Conservation (phyloP, 805 yeast genomes). For the Yamadazyma sp. region DNA sequence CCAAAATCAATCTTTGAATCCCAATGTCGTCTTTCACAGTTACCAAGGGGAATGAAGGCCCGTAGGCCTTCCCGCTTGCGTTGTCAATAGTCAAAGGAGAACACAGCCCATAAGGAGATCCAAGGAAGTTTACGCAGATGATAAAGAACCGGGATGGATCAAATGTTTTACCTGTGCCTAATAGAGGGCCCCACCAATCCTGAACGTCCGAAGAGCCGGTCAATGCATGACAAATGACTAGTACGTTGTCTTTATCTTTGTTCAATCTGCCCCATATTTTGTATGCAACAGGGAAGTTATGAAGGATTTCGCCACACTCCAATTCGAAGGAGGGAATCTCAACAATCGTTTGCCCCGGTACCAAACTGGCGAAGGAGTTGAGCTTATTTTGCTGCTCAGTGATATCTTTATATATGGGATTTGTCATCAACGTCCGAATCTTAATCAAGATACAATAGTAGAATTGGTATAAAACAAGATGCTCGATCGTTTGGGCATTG, state of each 20-base stretch:
- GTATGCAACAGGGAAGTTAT: conserved; percentile 86
- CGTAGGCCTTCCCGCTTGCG: conserved; percentile 73
- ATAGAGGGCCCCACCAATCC: conserved; percentile 98
- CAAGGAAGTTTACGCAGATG: conserved; percentile 87
- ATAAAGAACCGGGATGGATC: conserved; percentile 88
- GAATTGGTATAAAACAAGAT: conserved; percentile 18
- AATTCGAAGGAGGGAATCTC: conserved; percentile 71
- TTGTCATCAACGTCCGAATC: too few relatives aligned
- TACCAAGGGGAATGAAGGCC: conserved; percentile 92
- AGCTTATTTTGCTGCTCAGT: conserved; percentile 46
- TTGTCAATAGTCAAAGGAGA: conserved; percentile 85
- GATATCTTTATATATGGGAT: conserved; percentile 35
- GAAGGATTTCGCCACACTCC: conserved; percentile 77
- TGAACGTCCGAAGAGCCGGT: conserved; percentile 94
- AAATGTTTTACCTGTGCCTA: conserved; percentile 83
- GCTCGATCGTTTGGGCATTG: conserved; percentile 18
- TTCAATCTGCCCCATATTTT: conserved; percentile 93
- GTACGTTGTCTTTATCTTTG: conserved; percentile 64
- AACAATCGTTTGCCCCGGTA: conserved; percentile 74
- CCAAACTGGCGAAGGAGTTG: conserved; percentile 71
- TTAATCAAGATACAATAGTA: neutral
- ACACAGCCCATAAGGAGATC: conserved; percentile 95
- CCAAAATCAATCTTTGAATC: conserved; percentile 75
- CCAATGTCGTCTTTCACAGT: conserved; percentile 92
- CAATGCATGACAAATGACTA: conserved; percentile 93